Base-by-base conservation (phyloP, 768 basidiomycete genomes). In the Calocybe indica region DNA sequence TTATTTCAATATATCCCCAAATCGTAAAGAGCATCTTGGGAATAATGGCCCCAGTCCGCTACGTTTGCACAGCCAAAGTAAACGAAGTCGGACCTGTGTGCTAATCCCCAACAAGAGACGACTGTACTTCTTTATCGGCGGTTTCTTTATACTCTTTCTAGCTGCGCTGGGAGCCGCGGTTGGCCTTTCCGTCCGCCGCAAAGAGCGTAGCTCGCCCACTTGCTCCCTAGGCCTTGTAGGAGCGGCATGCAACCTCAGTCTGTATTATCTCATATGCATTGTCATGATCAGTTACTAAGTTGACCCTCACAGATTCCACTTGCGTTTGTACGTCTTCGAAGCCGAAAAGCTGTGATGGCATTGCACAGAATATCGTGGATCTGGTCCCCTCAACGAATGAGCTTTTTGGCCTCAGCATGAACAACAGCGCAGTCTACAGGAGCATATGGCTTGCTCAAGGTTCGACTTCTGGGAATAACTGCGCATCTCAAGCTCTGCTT, bases 311-410 rank as follows among this genome's bases (percentile, higher is more conserved):
- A 84, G 82, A 83, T 65, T 71, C 80, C 1, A 79, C 80, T 0
- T 86, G 83, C 56, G 68, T 78, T 34, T 85, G 83, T 53, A 75
- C 77, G 9, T 73, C 77, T 1, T 61, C 64, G n/a, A 47, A 53
- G 13, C 40, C 62, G 3, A 63, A 64, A n/a, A 68, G 62, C 50
- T 82, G 81, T 52, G 70, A 76, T 40, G 70, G 69, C 22, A 59
- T 86, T 7, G 82, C 83, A 0, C 71, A 76, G 57, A 73, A 65
- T 47, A 58, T 86, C 37, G 54, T 79, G 15, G 60, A 70, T 44
- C 65, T 83, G 11, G 58, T 78, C 7, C 78, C 81, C 8, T 58
- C 60, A 4, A 55, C 80, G 43, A 83, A 83, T 58, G 55, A 56
- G 14, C 51, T 66, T 28, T 80, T 84, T 52, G 57, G 58, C 35